These are phyloP conservation scores for Myriosclerotinia duriaeana DNA, from an alignment of 2,329 filamentous ascomycete species.

Conservation along the genomic window DNA sequence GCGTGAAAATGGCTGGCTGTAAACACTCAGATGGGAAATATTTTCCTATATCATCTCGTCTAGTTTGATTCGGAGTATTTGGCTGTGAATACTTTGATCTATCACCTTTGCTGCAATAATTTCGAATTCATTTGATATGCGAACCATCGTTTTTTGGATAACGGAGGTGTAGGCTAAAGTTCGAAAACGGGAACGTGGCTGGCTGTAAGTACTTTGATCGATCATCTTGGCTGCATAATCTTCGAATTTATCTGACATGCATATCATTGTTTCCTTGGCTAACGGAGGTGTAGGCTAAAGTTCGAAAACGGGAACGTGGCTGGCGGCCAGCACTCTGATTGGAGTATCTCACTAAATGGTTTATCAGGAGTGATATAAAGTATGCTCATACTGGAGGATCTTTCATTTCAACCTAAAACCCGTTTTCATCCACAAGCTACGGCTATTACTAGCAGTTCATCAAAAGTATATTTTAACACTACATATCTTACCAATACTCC, in stretches of 20 bases:
- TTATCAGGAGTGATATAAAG: background rate
- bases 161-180: background rate
- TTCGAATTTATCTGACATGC: background rate
- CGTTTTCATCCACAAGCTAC: background rate
- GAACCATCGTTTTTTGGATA: background rate
- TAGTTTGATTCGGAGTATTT: background rate
- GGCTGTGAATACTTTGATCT: too few species aligned
- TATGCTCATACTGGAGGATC: background rate
- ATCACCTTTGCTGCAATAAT: background rate
- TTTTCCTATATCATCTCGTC: background rate
- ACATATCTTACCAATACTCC: background rate
- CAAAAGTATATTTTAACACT: background rate
- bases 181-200: background rate
- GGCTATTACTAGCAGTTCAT: background rate
- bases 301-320: background rate
- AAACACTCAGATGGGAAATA: background rate
- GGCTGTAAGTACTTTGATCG: too few species aligned
- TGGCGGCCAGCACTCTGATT: background rate
- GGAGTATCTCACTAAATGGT: background rate
- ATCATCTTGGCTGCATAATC: background rate
- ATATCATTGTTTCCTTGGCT: background rate
- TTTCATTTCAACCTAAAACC: background rate
- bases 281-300: background rate
- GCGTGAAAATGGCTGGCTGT: background rate
- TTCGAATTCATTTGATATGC: background rate